These are phyloP conservation scores for Paspalum vaginatum DNA, from an alignment of 176 grass and related monocot genomes.

Conservation along the genomic window DNA sequence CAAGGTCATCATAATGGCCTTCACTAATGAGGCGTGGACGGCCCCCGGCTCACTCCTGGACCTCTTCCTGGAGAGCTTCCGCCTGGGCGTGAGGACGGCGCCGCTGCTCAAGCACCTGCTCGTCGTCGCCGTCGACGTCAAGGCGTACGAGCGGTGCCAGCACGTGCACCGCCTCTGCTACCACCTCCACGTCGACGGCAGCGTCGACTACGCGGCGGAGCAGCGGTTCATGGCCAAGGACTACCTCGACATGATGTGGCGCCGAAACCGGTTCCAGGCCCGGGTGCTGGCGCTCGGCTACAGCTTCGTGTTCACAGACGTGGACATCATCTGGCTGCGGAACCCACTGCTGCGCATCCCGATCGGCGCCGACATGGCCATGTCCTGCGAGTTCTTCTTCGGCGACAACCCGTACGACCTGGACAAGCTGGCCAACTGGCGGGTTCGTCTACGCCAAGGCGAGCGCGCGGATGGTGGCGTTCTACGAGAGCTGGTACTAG, in stretches of 20 bases:
- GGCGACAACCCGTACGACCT: constrained; percentile 33
- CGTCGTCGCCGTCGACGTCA: constrained; percentile 48
- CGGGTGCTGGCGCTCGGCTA: constrained; percentile 55
- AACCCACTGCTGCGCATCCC: constrained; percentile 46
- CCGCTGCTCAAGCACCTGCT: constrained; percentile 53
- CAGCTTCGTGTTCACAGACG: constrained; percentile 64
- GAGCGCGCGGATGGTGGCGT: constrained; percentile 9
- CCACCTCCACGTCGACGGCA: constrained; percentile 17
- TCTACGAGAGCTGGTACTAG: constrained; percentile 49
- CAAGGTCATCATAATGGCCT: constrained; percentile 51
- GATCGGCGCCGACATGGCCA: constrained; percentile 38
- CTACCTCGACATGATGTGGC: constrained; percentile 63
- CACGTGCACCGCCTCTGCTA: constrained; percentile 50
- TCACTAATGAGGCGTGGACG: constrained; percentile 45
- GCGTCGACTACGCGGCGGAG: constrained; percentile 34
- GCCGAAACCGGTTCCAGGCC: constrained; percentile 48
- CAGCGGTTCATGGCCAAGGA: constrained; percentile 51
- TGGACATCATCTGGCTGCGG: constrained; percentile 63
- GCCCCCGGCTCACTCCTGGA: constrained; percentile 50
- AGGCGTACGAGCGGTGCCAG: constrained; percentile 52
- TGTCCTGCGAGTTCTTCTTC: constrained; percentile 30
- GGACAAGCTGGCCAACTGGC: constrained; percentile 48
- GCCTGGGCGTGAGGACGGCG: constrained; percentile 33
- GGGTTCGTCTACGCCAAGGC: constrained; percentile 54
- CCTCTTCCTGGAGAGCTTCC: constrained; percentile 65